phyloP scores from a whole-genome alignment of 768 basidiomycete species.

The Gloeophyllum trabeum region DNA sequence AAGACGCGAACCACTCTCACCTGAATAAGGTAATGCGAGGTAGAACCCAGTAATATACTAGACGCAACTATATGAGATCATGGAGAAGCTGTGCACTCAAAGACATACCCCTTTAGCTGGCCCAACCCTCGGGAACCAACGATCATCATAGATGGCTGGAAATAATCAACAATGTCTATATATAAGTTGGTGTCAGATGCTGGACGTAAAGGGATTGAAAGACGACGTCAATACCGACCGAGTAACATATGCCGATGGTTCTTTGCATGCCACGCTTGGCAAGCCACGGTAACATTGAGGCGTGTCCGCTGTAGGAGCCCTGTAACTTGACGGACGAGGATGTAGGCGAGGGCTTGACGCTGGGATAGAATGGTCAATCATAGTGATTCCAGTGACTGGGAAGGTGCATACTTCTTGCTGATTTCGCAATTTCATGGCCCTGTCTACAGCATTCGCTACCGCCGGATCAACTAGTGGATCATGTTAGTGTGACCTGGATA shows the following conservation, averaged over 20 bases:
- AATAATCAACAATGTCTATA: conserved; percentile 73
- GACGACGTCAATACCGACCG: conserved; percentile 28
- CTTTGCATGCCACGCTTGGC: conserved; percentile 98
- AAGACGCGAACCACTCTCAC: conserved; percentile 20
- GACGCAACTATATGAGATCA: too few species aligned
- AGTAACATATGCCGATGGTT: conserved; percentile 84
- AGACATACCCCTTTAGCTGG: conserved; percentile 74
- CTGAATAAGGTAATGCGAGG: conserved; percentile 89
- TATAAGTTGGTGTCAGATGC: neutral
- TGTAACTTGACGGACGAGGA: conserved; percentile 83
- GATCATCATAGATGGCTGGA: conserved; percentile 85
- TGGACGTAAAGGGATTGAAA: neutral
- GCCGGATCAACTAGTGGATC: conserved; percentile 57
- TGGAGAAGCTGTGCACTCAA: too few species aligned
- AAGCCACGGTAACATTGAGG: conserved; percentile 76
- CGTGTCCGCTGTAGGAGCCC: conserved; percentile 84
- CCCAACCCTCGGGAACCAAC: conserved; percentile 90
- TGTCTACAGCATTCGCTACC: conserved; percentile 63
- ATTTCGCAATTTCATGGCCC: conserved; percentile 66
- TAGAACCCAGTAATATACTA: conserved; percentile 89
- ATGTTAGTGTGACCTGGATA: too few species aligned
- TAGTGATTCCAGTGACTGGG: conserved; percentile 2
- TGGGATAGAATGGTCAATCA: conserved; percentile 16
- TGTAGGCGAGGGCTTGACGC: conserved; percentile 84
- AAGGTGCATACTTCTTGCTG: conserved; percentile 73